Base-by-base conservation (phyloP, 2,329 filamentous ascomycete species). In the Fusarium cicatricum region DNA sequence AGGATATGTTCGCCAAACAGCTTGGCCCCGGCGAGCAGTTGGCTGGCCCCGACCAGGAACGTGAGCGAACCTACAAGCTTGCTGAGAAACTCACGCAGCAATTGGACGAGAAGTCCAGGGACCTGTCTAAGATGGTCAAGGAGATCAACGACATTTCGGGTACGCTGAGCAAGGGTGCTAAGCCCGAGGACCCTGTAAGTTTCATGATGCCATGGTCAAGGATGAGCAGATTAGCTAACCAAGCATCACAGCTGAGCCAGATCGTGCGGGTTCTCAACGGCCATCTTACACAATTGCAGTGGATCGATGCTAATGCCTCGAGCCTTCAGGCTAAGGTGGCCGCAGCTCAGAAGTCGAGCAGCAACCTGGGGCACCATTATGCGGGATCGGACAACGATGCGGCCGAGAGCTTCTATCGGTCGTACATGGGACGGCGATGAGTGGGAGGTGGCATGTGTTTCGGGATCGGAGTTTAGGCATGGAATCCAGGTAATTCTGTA, bases 111-210 rank as follows among this genome's bases (percentile, higher is more conserved):
- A 96, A 98, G 86, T 92, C 92, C 71, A 91, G 92, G 72, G 92
- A 97, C 72, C 81, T 99, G 60, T 88, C 87, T 41, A 94, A 92
- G 77, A 98, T 99, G 92, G 96, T 99, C 67, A 93, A 96, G 72
- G 95, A 98, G 76, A 96, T 99, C 72, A 99, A 99, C 73, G 87
- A 89, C 66, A 94, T 96, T 59, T 95, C 91, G n/a, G 85, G 90
- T 49, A 92, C 88, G 19, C 79, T 99, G 64, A 94, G 87, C 82
- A 97, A 96, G 82, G 92, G 90, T 54, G 89, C 85, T 76, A 96
- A 96, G 76, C 85, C 91, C 23, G 91, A 95, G 73, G 91, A 95
- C 76, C 91, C 91, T 65, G 91, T 95, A 83, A 77, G 88, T 83
- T 68, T 29, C 37, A 31, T 3, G 12, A 5, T 21, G 11, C 15